phyloP scores from a whole-genome alignment of 768 basidiomycete genomes.

The Hygrocybe punicea region DNA sequence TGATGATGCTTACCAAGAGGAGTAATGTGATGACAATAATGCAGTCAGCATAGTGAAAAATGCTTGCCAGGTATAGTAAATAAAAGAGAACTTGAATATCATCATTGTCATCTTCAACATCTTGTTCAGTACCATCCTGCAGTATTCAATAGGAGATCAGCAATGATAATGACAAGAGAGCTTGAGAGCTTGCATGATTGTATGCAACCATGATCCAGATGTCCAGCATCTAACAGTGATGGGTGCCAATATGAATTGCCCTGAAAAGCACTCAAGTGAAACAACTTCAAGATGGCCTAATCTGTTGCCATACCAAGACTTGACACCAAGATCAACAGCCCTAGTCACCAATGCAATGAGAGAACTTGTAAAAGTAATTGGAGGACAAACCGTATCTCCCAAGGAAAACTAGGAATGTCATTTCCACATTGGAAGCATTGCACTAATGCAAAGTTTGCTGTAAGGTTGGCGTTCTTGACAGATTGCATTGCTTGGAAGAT shows the following conservation, averaged over 20 bases:
- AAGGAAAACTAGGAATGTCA: constrained; percentile 1
- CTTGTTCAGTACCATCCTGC: background rate
- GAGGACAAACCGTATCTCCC: constrained; percentile 9
- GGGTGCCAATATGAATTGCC: constrained; percentile 12
- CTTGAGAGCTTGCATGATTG: constrained; percentile 13
- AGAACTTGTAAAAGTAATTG: background rate
- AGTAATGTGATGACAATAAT: background rate
- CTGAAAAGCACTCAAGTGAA: constrained; percentile 3
- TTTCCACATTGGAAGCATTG: background rate
- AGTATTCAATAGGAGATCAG: background rate
- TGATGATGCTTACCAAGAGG: background rate
- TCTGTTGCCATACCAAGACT: constrained; percentile 5
- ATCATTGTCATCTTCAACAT: background rate
- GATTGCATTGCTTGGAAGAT: constrained; percentile 9
- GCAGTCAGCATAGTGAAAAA: background rate
- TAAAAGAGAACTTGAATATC: no score
- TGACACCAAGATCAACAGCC: constrained; percentile 14
- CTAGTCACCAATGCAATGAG: background rate
- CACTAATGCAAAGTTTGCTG: constrained; percentile 6
- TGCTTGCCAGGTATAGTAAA: background rate
- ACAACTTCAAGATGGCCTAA: constrained; percentile 5
- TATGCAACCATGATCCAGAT: constrained; percentile 16
- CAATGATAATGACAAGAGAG: background rate
- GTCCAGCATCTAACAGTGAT: background rate
- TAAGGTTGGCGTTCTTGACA: background rate